Percentiles rank a stretch among this genome's conserved stretches.
These are phyloP conservation scores for Talaromyces sp. DNA, from an alignment of 2,329 filamentous ascomycete genomes.

Conservation along the genomic window DNA sequence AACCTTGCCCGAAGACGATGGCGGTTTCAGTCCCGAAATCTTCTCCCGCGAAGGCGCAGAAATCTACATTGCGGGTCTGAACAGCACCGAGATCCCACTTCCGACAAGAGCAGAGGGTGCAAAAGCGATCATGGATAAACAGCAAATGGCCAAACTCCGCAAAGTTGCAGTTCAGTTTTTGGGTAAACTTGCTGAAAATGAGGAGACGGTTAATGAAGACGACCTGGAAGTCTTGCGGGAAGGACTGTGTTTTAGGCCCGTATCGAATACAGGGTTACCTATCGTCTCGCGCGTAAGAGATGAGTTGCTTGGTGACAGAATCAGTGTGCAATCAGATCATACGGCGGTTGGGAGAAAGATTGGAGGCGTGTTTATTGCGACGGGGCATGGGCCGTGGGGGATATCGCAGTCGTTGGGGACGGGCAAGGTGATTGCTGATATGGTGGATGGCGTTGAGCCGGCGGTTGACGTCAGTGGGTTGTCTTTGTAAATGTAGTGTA, in stretches of 20 bases:
- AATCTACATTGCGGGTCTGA: constrained; percentile 71
- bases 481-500: constrained; percentile 27
- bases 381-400: constrained; percentile 76
- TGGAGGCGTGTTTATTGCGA: constrained; percentile 65
- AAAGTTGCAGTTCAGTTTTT: constrained; percentile 33
- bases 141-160: constrained; percentile 36
- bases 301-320: constrained; percentile 47
- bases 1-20: constrained; percentile 45
- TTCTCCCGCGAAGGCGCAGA: constrained; percentile 65
- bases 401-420: constrained; percentile 64
- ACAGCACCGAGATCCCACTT: constrained; percentile 58
- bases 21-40: constrained; percentile 65
- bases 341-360: constrained; percentile 43
- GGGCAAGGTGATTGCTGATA: constrained; percentile 66
- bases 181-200: constrained; percentile 25
- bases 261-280: constrained; percentile 61
- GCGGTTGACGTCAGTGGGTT: constrained; percentile 60
- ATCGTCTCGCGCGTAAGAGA: constrained; percentile 60
- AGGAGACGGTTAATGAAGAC: constrained; percentile 35
- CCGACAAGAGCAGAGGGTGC: constrained; percentile 50
- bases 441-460: constrained; percentile 58
- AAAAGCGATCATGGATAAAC: constrained; percentile 39
- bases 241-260: constrained; percentile 69
- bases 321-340: constrained; percentile 41
- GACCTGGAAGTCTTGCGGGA: constrained; percentile 62